Evolutionary conservation across 371 early-diverging fungal genomes (phyloP), one percentile per base, ranked within the genome.

Genomic region (Sporodiniella umbellata): DNA sequence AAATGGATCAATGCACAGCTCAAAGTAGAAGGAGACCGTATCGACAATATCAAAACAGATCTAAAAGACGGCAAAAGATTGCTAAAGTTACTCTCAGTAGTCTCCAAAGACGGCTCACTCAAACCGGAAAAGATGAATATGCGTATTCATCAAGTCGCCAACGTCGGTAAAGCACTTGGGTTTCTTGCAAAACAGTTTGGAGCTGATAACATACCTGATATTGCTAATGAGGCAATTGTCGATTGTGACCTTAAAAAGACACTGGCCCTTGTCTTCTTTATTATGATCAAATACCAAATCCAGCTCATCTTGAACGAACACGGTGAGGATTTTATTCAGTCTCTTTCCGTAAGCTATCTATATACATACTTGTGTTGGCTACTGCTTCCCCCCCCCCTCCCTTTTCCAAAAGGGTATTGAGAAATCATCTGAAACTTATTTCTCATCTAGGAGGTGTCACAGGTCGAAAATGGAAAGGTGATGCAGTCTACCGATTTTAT

Each of bases 241-340:
- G 89, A 92, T 60, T 91, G 92, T 23, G 90, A 93, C 60, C 53
- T 81, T 25, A 94, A 93, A 66, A 78, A 92, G 53, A 92, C 92
- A 5, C 60, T 94, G 12, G 95, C 91, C n/a, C 73, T 92, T 17
- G 70, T 92, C 14, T 93, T 90, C 77, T 76, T 86, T 25, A 75
- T 94, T 52, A 92, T 92, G 70, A 71, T 87, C 40, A 75, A 80
- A 42, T 88, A 87, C 56, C 80, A 84, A 42, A 70, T 85, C 35
- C 81, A 81, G 42, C 68, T 72, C n/a, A 70, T 78, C 33, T 54
- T 76, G 26, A 67, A 66, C 19, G 72, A 72, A 18, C 68, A 75
- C 48, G 72, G 68, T 18, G 72, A 75, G 12, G 68, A 75, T 42
- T 71, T 54, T 40, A 35, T 58, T 14, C 52, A 56, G 7, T 70